Evolutionary conservation across 2,329 filamentous ascomycete genomes (phyloP).

Genomic region (Emergomyces orientalis): DNA sequence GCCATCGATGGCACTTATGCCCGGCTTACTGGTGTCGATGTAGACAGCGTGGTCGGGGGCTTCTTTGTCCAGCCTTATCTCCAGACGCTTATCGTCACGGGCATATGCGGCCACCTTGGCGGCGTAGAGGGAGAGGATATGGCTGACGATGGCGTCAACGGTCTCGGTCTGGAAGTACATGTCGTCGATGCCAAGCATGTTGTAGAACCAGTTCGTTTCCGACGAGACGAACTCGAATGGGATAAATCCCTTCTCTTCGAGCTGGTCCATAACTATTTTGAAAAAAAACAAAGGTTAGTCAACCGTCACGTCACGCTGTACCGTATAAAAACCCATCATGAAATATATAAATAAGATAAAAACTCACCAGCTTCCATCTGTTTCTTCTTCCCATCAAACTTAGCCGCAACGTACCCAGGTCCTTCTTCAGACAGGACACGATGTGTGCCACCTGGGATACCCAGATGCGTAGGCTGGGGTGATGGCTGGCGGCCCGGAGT

Average conservation of each 20-base stretch:
- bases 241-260: slow-evolving; percentile 75
- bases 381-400: slow-evolving; percentile 83
- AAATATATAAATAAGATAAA: slow-evolving; percentile 9
- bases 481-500: slow-evolving; percentile 61
- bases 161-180: slow-evolving; percentile 93
- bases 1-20: slow-evolving; percentile 63
- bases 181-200: slow-evolving; percentile 93
- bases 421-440: slow-evolving; percentile 77
- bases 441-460: slow-evolving; percentile 55
- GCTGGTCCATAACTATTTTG: slow-evolving; percentile 64
- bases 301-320: neutral
- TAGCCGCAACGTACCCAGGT: slow-evolving; percentile 87
- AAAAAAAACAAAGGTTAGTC: slow-evolving; percentile 19
- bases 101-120: slow-evolving; percentile 93
- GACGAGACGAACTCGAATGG: slow-evolving; percentile 71
- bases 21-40: slow-evolving; percentile 92
- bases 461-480: slow-evolving; percentile 79
- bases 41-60: slow-evolving; percentile 91
- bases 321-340: neutral
- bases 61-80: slow-evolving; percentile 94
- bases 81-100: slow-evolving; percentile 83
- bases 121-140: slow-evolving; percentile 92
- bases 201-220: slow-evolving; percentile 95
- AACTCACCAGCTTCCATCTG: slow-evolving; percentile 72
- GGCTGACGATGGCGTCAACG: slow-evolving; percentile 77